These are phyloP conservation scores for Nicotiana tabacum DNA, from an alignment of 257 asterid genomes.

Conservation along the genomic window DNA sequence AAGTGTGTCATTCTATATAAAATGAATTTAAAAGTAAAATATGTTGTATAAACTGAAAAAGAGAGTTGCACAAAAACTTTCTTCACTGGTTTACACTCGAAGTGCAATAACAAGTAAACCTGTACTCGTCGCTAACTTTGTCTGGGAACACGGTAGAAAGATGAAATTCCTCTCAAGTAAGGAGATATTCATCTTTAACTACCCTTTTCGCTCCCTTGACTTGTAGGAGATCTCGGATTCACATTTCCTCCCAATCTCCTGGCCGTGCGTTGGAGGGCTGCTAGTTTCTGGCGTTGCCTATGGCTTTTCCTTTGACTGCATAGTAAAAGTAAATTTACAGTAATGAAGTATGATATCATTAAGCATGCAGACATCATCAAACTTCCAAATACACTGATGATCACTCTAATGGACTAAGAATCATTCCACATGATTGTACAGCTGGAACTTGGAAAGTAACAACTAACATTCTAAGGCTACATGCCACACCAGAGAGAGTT, in stretches of 20 bases:
- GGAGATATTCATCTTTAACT: slow-evolving; percentile 28
- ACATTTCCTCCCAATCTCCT: slow-evolving; percentile 59
- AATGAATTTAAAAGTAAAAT: too few relatives aligned
- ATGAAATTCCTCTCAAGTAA: not conserved
- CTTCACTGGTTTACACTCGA: not conserved
- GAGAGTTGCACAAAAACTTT: not conserved
- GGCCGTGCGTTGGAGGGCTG: slow-evolving; percentile 50
- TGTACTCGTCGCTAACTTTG: not conserved
- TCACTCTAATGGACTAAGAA: not conserved
- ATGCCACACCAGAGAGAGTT: not conserved
- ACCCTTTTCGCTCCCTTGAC: slow-evolving; percentile 34
- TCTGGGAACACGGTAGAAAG: not conserved
- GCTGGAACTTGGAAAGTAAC: not conserved
- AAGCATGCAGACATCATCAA: not conserved
- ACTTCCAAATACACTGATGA: not conserved
- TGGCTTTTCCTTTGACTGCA: slow-evolving; percentile 67
- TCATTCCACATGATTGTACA: not conserved
- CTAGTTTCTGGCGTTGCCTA: slow-evolving; percentile 54
- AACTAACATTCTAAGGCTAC: not conserved
- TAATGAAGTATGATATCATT: not conserved
- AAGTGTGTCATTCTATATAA: too few relatives aligned
- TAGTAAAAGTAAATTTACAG: not conserved
- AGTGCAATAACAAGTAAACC: slow-evolving; percentile 2
- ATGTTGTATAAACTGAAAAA: too few relatives aligned
- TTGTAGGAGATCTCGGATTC: slow-evolving; percentile 29